Conservation (phyloP, 441 rosid species). For the Eugenia klotzschiana region DNA sequence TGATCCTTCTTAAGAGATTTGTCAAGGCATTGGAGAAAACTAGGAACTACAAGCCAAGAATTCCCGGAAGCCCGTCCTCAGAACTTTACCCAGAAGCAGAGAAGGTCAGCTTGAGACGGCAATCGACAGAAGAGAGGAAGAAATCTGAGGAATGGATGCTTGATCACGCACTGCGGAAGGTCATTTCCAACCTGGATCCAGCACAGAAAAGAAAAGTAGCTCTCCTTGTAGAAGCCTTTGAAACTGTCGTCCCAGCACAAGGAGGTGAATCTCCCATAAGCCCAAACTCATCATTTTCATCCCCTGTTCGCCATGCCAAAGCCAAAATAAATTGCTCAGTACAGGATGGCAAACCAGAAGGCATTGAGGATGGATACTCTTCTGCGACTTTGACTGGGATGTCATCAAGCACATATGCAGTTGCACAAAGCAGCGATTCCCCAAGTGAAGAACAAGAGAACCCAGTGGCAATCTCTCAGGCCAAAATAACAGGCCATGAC, state of each 20-base stretch:
- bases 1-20: constrained; percentile 57
- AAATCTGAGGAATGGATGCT: constrained; percentile 86
- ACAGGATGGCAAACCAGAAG: neutral
- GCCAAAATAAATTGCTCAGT: neutral
- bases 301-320: constrained; percentile 13
- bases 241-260: constrained; percentile 36
- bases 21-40: constrained; percentile 66
- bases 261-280: constrained; percentile 3
- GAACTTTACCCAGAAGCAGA: constrained; percentile 30
- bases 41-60: constrained; percentile 34
- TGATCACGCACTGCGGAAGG: constrained; percentile 82
- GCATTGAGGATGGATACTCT: neutral
- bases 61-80: constrained; percentile 13
- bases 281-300: constrained; percentile 6
- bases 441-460: neutral
- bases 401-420: neutral
- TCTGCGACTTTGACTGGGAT: constrained; percentile 1
- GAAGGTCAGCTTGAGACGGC: constrained; percentile 38
- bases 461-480: neutral
- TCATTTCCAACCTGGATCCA: constrained; percentile 58
- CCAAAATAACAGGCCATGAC: constrained; percentile 4
- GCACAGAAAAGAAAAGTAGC: constrained; percentile 75
- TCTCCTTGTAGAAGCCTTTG: constrained; percentile 81
- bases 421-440: constrained; percentile 1
- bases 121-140: constrained; percentile 42